Base-by-base conservation (phyloP, 306 rosid genomes). In the Prunus dulcis region DNA sequence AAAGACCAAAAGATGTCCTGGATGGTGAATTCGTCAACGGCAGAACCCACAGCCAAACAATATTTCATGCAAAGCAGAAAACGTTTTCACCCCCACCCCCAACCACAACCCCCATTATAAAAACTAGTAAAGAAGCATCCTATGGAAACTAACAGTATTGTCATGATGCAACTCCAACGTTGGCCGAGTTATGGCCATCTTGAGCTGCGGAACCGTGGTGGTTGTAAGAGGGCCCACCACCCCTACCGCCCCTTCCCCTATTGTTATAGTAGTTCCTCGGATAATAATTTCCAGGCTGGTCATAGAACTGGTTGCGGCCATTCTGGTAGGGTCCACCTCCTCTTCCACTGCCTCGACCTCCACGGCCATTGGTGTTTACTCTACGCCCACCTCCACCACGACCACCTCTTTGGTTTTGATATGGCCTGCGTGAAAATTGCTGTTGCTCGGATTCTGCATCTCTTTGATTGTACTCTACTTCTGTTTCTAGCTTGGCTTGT, bases 351-450 rank as follows among this genome's bases (percentile, higher is more conserved):
- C 91, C 86, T 6, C 98, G 89, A 38, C 95, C 88, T 57, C 97
- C 97, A 62, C 97, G 99, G 1, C 92, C 96, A 64, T 88, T 95
- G 32, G 91, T 61, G 73, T 84, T 89, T 69, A 93, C 98, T 73
- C 98, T 84, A 18, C 97, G 88, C 58, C 92, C 93, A 68, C 93
- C 98, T 13, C 87, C 90, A 45, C 95, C 93, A 12, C 96, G 93
- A 9, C 93, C 93, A n/a, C 97, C 97, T 84, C 96, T 89, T 79
- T 84, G 99, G 86, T 87, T 92, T 81, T 76, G 91, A 73, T 89
- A 89, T 64, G 83, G 79, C 75, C 97, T 87, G 72, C 98, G 80
- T 6, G 82, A 88, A 50, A 60, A 60, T 72, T 89, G 63, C 64
- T 89, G 97, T 52, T 89, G 99, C 41, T 87, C 98, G 32, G 83